These are phyloP conservation scores for Waltergamsia citrina DNA, from an alignment of 2,329 filamentous ascomycete genomes.

Conservation along the genomic window DNA sequence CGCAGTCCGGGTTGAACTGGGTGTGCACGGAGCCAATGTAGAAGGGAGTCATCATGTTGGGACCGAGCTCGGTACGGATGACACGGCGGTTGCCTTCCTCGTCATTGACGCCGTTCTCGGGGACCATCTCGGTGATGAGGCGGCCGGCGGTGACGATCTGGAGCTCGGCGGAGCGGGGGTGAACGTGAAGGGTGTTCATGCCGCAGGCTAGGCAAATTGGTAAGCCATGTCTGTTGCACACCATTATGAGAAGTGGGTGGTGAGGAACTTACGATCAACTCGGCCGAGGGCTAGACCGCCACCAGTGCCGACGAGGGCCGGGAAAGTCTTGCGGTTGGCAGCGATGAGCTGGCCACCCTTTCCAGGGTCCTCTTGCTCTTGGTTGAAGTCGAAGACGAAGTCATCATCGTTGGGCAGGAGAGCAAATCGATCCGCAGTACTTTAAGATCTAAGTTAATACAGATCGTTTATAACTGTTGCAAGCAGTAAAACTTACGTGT, in stretches of 20 bases:
- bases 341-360: constrained; percentile 38
- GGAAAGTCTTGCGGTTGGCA: constrained; percentile 47
- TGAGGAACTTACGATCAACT: constrained; percentile 24
- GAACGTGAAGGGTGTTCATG: constrained; percentile 47
- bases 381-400: constrained; percentile 40
- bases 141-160: constrained; percentile 39
- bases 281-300: constrained; percentile 41
- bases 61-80: constrained; percentile 28
- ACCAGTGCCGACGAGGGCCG: constrained; percentile 42
- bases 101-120: constrained; percentile 38
- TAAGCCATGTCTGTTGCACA: not conserved
- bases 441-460: constrained; percentile 12
- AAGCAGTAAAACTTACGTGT: constrained; percentile 18
- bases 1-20: constrained; percentile 46
- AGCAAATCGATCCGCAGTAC: constrained; percentile 30
- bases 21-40: constrained; percentile 45
- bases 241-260: too few relatives aligned
- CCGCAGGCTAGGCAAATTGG: constrained; percentile 28
- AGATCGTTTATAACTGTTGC: not conserved
- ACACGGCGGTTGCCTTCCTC: constrained; percentile 27
- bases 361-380: constrained; percentile 5
- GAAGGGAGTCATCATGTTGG: constrained; percentile 42
- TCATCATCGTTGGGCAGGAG: constrained; percentile 32
- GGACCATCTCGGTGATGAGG: constrained; percentile 40
- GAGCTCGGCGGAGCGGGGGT: constrained; percentile 43